These are phyloP conservation scores for Xylaria arbuscula DNA, from an alignment of 2,329 filamentous ascomycete species.

Conservation along the genomic window DNA sequence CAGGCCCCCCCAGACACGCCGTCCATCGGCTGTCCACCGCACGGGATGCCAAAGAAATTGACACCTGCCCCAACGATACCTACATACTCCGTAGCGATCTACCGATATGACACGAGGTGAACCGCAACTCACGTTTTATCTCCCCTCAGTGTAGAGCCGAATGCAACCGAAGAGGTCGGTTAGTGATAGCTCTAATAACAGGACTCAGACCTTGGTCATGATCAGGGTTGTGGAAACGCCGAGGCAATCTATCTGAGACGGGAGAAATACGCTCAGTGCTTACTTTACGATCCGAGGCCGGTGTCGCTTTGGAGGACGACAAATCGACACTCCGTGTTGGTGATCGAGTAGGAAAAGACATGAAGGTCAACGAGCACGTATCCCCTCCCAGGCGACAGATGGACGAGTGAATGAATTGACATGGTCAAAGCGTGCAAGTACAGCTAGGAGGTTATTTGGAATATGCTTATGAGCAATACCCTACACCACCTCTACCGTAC, in stretches of 20 bases:
- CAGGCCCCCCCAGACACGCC: constrained; percentile 17
- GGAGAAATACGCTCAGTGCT: constrained; percentile 3
- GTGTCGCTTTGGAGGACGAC: not conserved
- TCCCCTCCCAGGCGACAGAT: not conserved
- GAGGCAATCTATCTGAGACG: constrained; percentile 15
- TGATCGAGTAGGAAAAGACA: not conserved
- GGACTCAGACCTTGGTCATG: not conserved
- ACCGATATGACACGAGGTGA: constrained; percentile 18
- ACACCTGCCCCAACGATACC: constrained; percentile 28
- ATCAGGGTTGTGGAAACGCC: constrained; percentile 3
- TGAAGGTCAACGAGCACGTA: not conserved
- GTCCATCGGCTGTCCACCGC: constrained; percentile 15
- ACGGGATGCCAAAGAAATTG: constrained; percentile 28
- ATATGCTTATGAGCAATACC: not conserved
- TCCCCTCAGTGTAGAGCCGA: constrained; percentile 8
- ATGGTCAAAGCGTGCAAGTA: not conserved
- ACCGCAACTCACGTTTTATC: constrained; percentile 19
- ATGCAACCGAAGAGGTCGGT: constrained; percentile 21
- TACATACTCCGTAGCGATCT: constrained; percentile 2
- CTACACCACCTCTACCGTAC: not conserved
- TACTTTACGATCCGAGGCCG: constrained; percentile 2
- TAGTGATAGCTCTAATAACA: constrained; percentile 1
- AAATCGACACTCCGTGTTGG: constrained; percentile 7
- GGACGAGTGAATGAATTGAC: not conserved
- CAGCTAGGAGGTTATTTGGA: not conserved